Percentiles rank a stretch among this genome's conserved stretches.
Conservation (phyloP, 257 asterid genomes). For the Solanum gandarillasii region DNA sequence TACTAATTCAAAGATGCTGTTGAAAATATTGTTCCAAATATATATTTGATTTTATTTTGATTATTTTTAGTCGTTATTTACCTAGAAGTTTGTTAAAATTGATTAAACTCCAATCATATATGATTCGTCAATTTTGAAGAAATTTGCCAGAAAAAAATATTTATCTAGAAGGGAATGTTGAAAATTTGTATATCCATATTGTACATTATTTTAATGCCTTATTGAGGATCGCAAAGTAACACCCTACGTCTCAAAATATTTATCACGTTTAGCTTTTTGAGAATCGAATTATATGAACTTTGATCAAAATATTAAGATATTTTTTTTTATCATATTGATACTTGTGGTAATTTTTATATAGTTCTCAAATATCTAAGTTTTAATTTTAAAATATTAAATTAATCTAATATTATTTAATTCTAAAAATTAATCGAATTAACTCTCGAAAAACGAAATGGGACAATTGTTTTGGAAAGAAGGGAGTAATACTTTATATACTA, state of each 20-base stretch:
- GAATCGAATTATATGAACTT: neutral
- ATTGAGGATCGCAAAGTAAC: neutral
- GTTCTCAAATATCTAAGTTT: neutral
- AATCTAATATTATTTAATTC: neutral
- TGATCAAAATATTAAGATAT: neutral
- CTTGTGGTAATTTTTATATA: neutral
- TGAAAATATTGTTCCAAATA: neutral
- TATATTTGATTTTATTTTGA: neutral
- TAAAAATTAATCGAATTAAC: neutral
- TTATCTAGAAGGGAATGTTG: neutral
- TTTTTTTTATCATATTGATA: neutral
- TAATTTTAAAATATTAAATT: neutral
- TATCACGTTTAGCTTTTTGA: rapidly evolving
- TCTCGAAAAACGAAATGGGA: neutral
- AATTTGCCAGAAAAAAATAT: neutral
- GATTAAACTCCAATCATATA: neutral
- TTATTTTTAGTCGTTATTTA: neutral
- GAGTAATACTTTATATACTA: neutral
- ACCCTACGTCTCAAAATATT: neutral
- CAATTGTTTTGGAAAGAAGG: neutral
- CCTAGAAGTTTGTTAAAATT: neutral
- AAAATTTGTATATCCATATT: neutral
- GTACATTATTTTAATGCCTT: neutral
- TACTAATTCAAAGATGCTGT: neutral
- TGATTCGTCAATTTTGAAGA: neutral